phyloP scores from a whole-genome alignment of 1,284 basidiomycete genomes.

The Pseudozyma hubeiensis region DNA sequence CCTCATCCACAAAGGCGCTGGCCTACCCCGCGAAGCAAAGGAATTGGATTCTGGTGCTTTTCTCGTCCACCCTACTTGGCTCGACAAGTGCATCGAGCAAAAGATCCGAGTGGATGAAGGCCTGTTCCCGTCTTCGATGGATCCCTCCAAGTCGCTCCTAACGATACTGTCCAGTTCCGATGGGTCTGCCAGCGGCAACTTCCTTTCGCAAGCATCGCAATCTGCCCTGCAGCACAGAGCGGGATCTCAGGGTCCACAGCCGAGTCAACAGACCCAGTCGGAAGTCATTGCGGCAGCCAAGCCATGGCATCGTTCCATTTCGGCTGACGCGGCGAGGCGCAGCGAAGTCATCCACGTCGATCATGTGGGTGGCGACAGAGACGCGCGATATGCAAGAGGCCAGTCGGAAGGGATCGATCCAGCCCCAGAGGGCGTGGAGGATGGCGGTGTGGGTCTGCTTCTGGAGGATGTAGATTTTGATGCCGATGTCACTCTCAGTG shows the following conservation, averaged over 20 bases:
- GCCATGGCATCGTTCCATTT: constrained; percentile 49
- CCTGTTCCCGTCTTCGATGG: constrained; percentile 38
- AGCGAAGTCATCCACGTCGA: not conserved
- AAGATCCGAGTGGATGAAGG: constrained; percentile 40
- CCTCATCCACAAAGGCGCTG: constrained; percentile 33
- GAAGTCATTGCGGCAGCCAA: constrained; percentile 37
- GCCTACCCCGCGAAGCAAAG: constrained; percentile 26
- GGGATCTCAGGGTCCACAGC: constrained; percentile 1
- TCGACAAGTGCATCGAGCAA: constrained; percentile 47
- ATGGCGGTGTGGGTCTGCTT: not conserved
- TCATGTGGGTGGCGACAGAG: not conserved
- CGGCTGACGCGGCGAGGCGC: constrained; percentile 28
- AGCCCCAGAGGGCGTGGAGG: not conserved
- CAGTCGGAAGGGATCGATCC: constrained; percentile 22
- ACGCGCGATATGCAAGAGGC: constrained; percentile 3
- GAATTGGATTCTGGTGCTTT: constrained; percentile 13
- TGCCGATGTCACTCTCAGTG: constrained; percentile 35
- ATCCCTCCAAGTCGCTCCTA: constrained; percentile 33
- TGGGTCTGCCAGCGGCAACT: constrained; percentile 37
- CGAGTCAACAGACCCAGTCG: constrained; percentile 18
- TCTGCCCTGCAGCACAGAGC: constrained; percentile 3
- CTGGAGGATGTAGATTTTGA: constrained; percentile 13
- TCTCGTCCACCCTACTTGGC: constrained; percentile 46
- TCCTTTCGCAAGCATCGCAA: constrained; percentile 41
- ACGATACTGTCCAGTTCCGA: constrained; percentile 46